Evolutionary conservation across 352 stramenopile species (phyloP), one percentile per base, ranked within the genome.

Genomic region (Phytophthora megakarya): DNA sequence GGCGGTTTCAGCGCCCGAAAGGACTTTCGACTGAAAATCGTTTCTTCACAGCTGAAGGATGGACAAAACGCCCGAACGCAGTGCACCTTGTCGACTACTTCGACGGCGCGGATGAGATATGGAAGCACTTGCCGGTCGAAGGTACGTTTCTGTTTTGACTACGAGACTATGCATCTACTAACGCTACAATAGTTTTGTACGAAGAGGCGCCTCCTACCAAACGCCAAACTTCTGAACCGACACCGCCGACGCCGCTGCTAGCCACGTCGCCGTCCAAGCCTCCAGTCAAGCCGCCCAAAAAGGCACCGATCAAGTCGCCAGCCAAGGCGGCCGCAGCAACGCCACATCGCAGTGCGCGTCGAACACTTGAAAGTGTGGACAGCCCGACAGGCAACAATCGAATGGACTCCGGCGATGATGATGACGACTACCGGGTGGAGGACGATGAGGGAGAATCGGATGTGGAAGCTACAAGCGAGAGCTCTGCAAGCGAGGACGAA

Each of bases 21-120:
- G 21, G 32, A 22, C 33, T 55, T 19, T 3, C 30, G 8, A 55
- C 16, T 16, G 47, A 55, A 8, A 55, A 44, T 39, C 47, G 32
- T 21, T 55, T 33, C 47, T 45, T 45, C 8, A 55, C 30, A 28
- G 37, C 19, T 39, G n/a, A 6, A 47, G 49, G 49, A 32, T 58
- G 49, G 37, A 3, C 25, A 18, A 58, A 39, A 30, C 33, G 49
- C 4, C 49, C 49, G 16, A 47, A 58, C 25, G 25, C 16, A 21
- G 38, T 37, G 16, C 49, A 58, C 37, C 37, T 58, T 22, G 49
- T 58, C 10, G 37, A 47, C 37, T 58, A 58, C 19, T 58, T 48
- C 18, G 49, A 58, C 6, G 33, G 37, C 6, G 37, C 37, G 19
- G 49, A 58, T 39, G 49, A 58, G 48, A 37, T 58, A 2, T 58